Evolutionary conservation across 108 stramenopile genomes (phyloP), one percentile per base, ranked within the genome.

Genomic region (Cyclotella kingstonii): DNA sequence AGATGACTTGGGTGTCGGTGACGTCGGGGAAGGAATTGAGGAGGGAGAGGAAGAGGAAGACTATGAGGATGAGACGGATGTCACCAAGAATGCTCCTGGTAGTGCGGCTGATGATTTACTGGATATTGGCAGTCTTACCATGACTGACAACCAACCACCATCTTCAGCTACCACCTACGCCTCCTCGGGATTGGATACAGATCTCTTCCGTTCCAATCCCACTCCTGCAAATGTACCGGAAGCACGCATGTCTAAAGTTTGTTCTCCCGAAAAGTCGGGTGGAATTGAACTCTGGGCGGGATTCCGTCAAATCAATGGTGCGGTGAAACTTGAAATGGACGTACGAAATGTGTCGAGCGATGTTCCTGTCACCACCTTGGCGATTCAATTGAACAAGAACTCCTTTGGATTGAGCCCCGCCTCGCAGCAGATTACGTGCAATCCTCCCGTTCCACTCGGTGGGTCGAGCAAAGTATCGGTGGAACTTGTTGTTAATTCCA

Each of bases 361-460:
- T 28, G 60, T 80, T 9, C 96, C 95, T 2, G 38, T 97, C 8
- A 73, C 83, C 33, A 81, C 64, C 31, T 66, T 99, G 42, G 96
- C 95, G 18, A 90, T 99, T 60, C 97, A 99, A 82, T 74, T 98
- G 38, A 99, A 99, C 80, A 98, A 98, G 82, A 96, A 95, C 71
- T 75, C 95, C 15, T 96, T 97, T 77, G 96, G 97, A n/a, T 68
- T 99, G 25, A 89, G 87, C 54, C 97, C 97, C 17, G 73, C 80
- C 19, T 82, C 58, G 45, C 96, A 92, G 69, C 94, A 95, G 62
- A 87, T 97, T 48, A 51, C 78, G 9, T 86, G 85, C 59, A 85
- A 90, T 35, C 84, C 87, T 19, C 92, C 95, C 1, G 54, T 96
- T 55, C 43, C 78, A 6, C 41, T 60, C 2, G 94, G 94, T 14